phyloP scores from a whole-genome alignment of 2,329 filamentous ascomycete genomes.

The Curvularia sp. region DNA sequence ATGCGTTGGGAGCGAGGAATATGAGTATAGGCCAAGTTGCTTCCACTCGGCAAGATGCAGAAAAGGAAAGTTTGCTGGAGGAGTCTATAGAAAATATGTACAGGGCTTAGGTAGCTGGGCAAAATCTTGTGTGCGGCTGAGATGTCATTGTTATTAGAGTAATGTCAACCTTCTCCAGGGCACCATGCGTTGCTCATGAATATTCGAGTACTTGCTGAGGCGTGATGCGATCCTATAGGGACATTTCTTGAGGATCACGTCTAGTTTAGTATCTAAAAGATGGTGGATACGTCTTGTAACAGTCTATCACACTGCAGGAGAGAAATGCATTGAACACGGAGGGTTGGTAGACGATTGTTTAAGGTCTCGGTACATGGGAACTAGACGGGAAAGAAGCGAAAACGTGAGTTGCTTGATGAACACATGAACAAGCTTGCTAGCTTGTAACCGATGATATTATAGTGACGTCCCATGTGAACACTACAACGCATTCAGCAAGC shows the following conservation, averaged over 20 bases:
- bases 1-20: constrained; percentile 13
- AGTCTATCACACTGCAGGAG: background rate
- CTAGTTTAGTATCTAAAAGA: background rate
- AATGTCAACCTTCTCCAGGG: background rate
- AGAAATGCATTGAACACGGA: background rate
- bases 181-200: background rate
- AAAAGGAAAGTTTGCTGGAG: constrained; percentile 3
- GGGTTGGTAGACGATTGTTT: background rate
- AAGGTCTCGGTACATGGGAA: constrained; percentile 69
- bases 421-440: constrained; percentile 23
- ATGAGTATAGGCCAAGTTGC: background rate
- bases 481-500: background rate
- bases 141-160: background rate
- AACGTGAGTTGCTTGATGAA: constrained; percentile 59
- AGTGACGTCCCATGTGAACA: background rate
- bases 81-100: background rate
- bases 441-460: background rate
- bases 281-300: constrained; percentile 54
- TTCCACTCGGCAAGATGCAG: background rate
- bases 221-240: background rate
- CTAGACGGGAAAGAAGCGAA: constrained; percentile 72
- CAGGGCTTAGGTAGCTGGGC: background rate
- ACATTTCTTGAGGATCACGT: background rate
- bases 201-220: background rate
- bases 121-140: background rate